Evolutionary conservation across 2,329 filamentous ascomycete genomes (phyloP).

Genomic region (Fusarium sublunatum): DNA sequence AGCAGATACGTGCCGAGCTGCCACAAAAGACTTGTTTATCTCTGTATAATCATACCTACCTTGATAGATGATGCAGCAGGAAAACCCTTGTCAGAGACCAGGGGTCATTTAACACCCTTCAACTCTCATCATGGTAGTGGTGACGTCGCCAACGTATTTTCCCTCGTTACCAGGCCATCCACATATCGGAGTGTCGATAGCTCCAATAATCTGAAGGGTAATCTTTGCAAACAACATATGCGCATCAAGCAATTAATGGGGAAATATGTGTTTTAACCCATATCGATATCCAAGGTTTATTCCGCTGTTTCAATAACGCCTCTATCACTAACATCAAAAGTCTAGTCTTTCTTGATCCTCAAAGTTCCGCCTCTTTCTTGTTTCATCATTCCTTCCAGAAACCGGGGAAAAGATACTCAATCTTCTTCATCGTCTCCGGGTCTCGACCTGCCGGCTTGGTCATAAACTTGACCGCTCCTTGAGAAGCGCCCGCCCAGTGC

Average conservation of each 20-base stretch:
- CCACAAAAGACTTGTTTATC: slow-evolving; percentile 17
- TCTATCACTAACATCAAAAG: slow-evolving; percentile 22
- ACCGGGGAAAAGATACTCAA: slow-evolving; percentile 88
- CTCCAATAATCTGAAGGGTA: slow-evolving; percentile 13
- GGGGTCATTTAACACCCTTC: slow-evolving; percentile 43
- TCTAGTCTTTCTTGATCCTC: slow-evolving; percentile 5
- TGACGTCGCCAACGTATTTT: slow-evolving; percentile 10
- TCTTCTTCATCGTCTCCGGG: slow-evolving; percentile 79
- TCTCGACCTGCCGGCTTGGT: slow-evolving; percentile 81
- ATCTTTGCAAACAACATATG: background rate
- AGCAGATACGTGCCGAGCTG: slow-evolving; percentile 8
- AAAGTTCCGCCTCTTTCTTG: slow-evolving; percentile 8
- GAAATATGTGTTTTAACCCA: background rate
- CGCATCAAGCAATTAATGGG: background rate
- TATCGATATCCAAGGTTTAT: slow-evolving; percentile 11
- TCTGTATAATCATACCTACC: slow-evolving; percentile 12
- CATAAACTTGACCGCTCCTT: slow-evolving; percentile 82
- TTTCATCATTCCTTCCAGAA: slow-evolving; percentile 65
- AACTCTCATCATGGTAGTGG: slow-evolving; percentile 6
- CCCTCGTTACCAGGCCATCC: slow-evolving; percentile 5
- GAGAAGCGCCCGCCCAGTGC: slow-evolving; percentile 80
- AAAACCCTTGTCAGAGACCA: slow-evolving; percentile 36
- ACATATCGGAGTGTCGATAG: slow-evolving; percentile 8
- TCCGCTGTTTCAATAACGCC: slow-evolving; percentile 26
- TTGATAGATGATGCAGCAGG: slow-evolving; percentile 14